Evolutionary conservation across 1,284 basidiomycete species (phyloP).

Genomic region (Trichosporon asahii): DNA sequence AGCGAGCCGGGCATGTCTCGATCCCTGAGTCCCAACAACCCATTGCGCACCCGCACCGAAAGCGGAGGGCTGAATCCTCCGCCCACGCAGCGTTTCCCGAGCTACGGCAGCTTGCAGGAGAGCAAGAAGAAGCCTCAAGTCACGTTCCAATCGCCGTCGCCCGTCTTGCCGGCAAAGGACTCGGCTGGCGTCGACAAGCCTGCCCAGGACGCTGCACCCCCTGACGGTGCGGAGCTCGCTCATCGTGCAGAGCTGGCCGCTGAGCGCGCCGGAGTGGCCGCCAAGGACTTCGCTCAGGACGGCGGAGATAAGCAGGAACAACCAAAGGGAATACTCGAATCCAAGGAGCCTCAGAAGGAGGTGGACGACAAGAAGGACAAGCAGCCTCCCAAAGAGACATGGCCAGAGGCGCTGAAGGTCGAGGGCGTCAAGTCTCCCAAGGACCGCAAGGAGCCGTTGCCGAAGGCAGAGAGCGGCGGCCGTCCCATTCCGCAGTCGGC

Average conservation of each 20-base stretch:
- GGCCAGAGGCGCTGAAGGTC: neutral
- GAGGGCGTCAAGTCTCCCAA: neutral
- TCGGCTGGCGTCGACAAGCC: neutral
- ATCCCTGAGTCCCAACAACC: neutral
- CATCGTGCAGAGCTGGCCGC: constrained; percentile 10
- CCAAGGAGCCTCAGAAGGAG: constrained; percentile 22
- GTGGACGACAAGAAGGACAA: constrained; percentile 23
- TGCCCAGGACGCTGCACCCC: neutral
- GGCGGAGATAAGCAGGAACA: neutral
- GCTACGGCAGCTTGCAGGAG: constrained; percentile 5
- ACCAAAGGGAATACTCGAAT: neutral
- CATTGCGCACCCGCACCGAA: neutral
- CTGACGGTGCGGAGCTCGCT: neutral
- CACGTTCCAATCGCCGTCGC: neutral
- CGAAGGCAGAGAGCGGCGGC: neutral
- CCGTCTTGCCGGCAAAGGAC: neutral
- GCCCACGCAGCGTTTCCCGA: neutral
- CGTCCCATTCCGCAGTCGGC: neutral
- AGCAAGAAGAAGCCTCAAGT: neutral
- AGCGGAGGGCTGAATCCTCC: neutral
- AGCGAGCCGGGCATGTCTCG: neutral
- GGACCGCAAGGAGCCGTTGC: neutral
- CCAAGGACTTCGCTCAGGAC: neutral
- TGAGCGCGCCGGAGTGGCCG: neutral
- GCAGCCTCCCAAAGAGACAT: constrained; percentile 5